These are phyloP conservation scores for Extremus antarcticus DNA, from an alignment of 495 filamentous ascomycete species.

Conservation along the genomic window DNA sequence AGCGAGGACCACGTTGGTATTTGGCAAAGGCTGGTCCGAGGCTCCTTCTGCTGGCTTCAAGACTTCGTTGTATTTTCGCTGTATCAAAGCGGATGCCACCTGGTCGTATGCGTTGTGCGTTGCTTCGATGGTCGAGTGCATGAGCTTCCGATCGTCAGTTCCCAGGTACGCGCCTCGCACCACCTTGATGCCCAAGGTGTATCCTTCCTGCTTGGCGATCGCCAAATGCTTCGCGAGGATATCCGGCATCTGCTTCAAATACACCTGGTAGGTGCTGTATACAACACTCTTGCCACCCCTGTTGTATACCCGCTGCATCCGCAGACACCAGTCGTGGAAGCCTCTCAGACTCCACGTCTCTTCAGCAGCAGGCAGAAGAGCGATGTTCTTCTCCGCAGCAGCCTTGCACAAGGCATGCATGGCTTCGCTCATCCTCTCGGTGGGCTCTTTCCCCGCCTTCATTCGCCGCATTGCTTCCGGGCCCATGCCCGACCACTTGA, in stretches of 20 bases:
- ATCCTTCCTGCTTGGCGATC: conserved; percentile 53
- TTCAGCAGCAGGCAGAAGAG: conserved; percentile 83
- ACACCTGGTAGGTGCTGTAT: conserved; percentile 75
- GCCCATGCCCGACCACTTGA: conserved; percentile 92
- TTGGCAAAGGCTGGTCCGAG: conserved; percentile 41
- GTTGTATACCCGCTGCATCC: conserved; percentile 71
- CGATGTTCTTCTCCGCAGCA: conserved; percentile 57
- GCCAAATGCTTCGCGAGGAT: conserved; percentile 58
- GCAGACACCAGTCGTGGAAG: conserved; percentile 75
- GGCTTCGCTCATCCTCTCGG: conserved; percentile 51
- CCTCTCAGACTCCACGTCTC: conserved; percentile 70
- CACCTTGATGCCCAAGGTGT: conserved; percentile 78
- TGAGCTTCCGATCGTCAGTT: conserved; percentile 64
- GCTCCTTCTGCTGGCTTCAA: conserved; percentile 34
- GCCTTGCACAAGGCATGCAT: conserved; percentile 69
- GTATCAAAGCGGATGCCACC: conserved; percentile 46
- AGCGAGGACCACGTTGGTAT: conserved; percentile 65
- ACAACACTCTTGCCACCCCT: conserved; percentile 45
- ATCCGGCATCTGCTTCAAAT: conserved; percentile 59
- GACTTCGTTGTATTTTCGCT: conserved; percentile 38
- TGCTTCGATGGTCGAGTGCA: conserved; percentile 72
- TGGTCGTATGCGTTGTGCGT: conserved; percentile 61
- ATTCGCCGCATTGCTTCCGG: conserved; percentile 57
- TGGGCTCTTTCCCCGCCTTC: conserved; percentile 45
- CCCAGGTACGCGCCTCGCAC: conserved; percentile 86